Evolutionary conservation across 176 grass and related monocot species (phyloP), one percentile per base, ranked within the genome.

Genomic region (Poa pratensis): DNA sequence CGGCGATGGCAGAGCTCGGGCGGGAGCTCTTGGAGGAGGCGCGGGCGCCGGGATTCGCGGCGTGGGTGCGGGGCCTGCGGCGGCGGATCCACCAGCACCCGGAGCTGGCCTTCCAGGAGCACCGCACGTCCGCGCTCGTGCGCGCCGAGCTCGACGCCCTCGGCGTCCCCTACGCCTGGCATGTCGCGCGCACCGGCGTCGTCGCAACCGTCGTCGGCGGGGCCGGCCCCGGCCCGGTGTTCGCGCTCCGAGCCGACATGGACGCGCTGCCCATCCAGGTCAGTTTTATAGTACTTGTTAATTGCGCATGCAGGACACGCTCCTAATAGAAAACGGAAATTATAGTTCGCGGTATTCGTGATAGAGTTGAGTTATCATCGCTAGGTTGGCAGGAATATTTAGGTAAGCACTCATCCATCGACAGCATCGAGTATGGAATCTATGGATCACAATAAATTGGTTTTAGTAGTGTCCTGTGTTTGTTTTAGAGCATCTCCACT

Each of bases 211-310:
- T 65, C 62, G 28, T 34, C 28, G 62, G 62, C 27, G 62, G 62
- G 0, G 62, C 0, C 62, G 62, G 62, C 27, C 5, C 28, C 6
- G 62, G 62, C 5, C 62, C 62, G 6, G 62, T 34, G 62, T 65
- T 65, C 28, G 62, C 62, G 27, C 62, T 65, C 62, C 62, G 62
- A 15, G 62, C 62, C 62, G 62, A 65, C 27, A 65, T 65, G 62
- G 62, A 65, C 62, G 62, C 62, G 62, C 62, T 65, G 62, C 62
- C 62, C 62, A 65, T 65, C 62, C 62, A 65, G 62, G 62, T 65
- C 12, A 24, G 60, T 63, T 9, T 15, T 37, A 35, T 35, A 35
- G 34, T 28, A 27, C 12, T 27, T 63, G 5, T 27, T 26, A 63
- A 63, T 28, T 63, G 23, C 60, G 23, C 24, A 7, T 15, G 60